Evolutionary conservation across 2,329 filamentous ascomycete genomes (phyloP).

Genomic region (Trichoderma sp.): DNA sequence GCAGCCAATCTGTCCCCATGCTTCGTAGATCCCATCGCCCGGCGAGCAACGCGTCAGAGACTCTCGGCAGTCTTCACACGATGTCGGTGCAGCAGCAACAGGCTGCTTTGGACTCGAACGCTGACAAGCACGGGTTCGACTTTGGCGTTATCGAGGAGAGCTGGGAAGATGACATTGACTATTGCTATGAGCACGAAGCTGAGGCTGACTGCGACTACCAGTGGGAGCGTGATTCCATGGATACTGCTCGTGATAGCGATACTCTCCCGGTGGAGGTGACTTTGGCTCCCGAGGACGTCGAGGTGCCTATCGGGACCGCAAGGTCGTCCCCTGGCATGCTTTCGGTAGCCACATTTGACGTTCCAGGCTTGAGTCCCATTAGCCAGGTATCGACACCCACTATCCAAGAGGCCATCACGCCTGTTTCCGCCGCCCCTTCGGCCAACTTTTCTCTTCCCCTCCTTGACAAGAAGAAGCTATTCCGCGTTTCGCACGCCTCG

Average conservation of each 20-base stretch:
- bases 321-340: constrained; percentile 31
- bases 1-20: constrained; percentile 55
- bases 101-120: constrained; percentile 22
- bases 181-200: constrained; percentile 67
- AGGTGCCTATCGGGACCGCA: constrained; percentile 18
- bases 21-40: constrained; percentile 46
- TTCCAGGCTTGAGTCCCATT: constrained; percentile 50
- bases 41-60: constrained; percentile 52
- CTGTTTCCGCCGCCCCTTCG: constrained; percentile 36
- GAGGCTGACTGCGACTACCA: constrained; percentile 66
- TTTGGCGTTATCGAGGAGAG: constrained; percentile 44
- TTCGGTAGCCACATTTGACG: constrained; percentile 36
- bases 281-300: constrained; percentile 25
- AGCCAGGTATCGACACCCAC: constrained; percentile 45
- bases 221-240: constrained; percentile 59
- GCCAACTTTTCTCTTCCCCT: constrained; percentile 54
- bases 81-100: constrained; percentile 33
- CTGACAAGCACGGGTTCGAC: constrained; percentile 22
- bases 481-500: constrained; percentile 45
- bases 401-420: constrained; percentile 46
- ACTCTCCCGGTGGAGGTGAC: constrained; percentile 27
- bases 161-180: constrained; percentile 70
- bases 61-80: constrained; percentile 46
- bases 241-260: constrained; percentile 33
- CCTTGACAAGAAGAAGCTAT: constrained; percentile 34